Evolutionary conservation across 2,329 filamentous ascomycete species (phyloP).

Genomic region (Emericellopsis atlantica): DNA sequence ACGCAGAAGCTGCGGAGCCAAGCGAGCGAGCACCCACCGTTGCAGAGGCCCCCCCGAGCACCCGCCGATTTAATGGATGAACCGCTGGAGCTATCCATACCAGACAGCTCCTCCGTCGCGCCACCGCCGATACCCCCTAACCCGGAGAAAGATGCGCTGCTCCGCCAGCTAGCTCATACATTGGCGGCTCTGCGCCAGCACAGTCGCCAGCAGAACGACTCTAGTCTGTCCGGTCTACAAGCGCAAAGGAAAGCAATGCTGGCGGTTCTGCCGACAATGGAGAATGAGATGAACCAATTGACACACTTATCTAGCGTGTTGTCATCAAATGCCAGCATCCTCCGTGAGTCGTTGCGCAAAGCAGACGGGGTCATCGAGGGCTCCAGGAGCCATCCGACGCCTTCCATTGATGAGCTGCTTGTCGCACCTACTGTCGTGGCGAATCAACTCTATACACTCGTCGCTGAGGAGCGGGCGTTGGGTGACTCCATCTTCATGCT

Average conservation of each 20-base stretch:
- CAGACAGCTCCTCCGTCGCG: constrained; percentile 36
- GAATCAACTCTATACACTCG: constrained; percentile 80
- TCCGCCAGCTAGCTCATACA: constrained; percentile 61
- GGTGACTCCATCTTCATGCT: constrained; percentile 80
- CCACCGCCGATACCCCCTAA: constrained; percentile 89
- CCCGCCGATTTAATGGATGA: constrained; percentile 41
- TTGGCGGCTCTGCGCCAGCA: constrained; percentile 57
- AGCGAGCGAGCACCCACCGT: constrained; percentile 7
- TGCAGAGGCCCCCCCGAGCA: constrained; percentile 14
- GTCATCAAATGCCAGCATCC: constrained; percentile 62
- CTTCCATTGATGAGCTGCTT: constrained; percentile 77
- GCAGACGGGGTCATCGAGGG: constrained; percentile 68
- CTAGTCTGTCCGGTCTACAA: constrained; percentile 61
- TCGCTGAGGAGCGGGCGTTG: constrained; percentile 78
- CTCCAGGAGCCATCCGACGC: constrained; percentile 55
- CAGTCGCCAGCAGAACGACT: constrained; percentile 58
- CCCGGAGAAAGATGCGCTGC: constrained; percentile 82
- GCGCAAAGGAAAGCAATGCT: constrained; percentile 72
- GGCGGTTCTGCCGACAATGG: constrained; percentile 53
- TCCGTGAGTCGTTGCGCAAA: constrained; percentile 64
- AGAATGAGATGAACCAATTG: constrained; percentile 61
- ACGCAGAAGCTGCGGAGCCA: constrained; percentile 1
- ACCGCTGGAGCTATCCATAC: constrained; percentile 37
- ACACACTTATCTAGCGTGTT: constrained; percentile 59
- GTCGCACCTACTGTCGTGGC: constrained; percentile 90